Evolutionary conservation across 805 yeast species (phyloP).

Genomic region (Debaryomyces prosopidis): DNA sequence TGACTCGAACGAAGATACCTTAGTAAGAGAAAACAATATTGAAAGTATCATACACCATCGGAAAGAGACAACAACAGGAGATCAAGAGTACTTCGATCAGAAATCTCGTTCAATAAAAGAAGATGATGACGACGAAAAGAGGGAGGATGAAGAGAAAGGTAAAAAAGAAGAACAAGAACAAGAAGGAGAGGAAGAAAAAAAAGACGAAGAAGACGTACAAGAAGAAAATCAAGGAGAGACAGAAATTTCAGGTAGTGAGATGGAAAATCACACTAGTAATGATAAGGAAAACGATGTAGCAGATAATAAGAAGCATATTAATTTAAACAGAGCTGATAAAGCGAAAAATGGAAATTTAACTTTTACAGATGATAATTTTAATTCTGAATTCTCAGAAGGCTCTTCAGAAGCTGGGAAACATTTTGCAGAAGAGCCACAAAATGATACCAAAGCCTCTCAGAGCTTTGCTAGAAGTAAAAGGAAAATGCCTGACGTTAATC

Average conservation of each 20-base stretch:
- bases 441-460: not conserved
- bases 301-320: too few relatives aligned
- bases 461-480: not conserved
- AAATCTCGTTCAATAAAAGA: too few relatives aligned
- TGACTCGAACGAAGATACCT: not conserved
- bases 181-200: not conserved
- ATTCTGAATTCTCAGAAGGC: too few relatives aligned
- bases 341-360: too few relatives aligned
- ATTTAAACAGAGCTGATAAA: too few relatives aligned
- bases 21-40: not conserved
- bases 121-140: not conserved
- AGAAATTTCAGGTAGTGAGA: not conserved
- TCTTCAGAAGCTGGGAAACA: too few relatives aligned
- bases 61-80: not conserved
- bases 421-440: not conserved
- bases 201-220: not conserved
- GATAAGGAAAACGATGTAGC: not conserved
- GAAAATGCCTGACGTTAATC: not conserved
- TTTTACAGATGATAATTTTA: too few relatives aligned
- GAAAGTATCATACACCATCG: conserved; percentile 1
- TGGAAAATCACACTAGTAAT: not conserved
- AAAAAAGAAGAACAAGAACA: not conserved
- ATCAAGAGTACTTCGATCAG: not conserved
- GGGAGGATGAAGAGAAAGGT: not conserved
- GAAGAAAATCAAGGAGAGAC: conserved; percentile 1